phyloP scores from a whole-genome alignment of 192 early-diverging fungal genomes.

The Cladochytrium replicatum region DNA sequence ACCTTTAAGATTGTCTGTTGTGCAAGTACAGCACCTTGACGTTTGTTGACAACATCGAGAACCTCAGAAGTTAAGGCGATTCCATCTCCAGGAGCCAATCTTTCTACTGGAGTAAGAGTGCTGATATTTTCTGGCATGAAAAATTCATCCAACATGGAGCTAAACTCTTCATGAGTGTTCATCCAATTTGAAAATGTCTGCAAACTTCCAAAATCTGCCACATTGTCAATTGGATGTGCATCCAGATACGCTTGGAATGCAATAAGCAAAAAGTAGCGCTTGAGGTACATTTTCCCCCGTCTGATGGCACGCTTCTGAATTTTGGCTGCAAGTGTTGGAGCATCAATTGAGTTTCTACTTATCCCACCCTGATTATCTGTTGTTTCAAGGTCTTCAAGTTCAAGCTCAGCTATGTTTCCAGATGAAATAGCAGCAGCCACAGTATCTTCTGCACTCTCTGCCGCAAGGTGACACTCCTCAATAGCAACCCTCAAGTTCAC shows the following conservation, averaged over 20 bases:
- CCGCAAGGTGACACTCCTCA: slow-evolving; percentile 29
- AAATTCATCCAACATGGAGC: slow-evolving; percentile 36
- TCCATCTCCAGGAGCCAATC: slow-evolving; percentile 47
- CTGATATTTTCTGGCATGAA: slow-evolving; percentile 11
- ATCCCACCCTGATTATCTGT: too few relatives aligned
- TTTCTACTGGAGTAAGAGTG: slow-evolving; percentile 23
- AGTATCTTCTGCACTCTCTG: slow-evolving; percentile 17
- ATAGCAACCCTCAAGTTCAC: slow-evolving; percentile 50
- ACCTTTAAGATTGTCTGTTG: slow-evolving; percentile 51
- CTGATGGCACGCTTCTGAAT: not conserved
- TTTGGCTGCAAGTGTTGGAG: not conserved
- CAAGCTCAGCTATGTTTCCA: slow-evolving; percentile 3
- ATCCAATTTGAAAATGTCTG: slow-evolving; percentile 47
- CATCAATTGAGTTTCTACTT: slow-evolving; percentile 1
- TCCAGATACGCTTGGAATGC: slow-evolving; percentile 50
- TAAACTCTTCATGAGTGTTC: slow-evolving; percentile 39
- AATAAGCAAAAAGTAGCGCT: slow-evolving; percentile 46
- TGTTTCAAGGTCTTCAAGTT: too few relatives aligned
- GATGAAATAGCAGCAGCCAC: not conserved
- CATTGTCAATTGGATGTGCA: slow-evolving; percentile 14
- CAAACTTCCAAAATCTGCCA: slow-evolving; percentile 16
- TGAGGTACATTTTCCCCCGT: slow-evolving; percentile 23
- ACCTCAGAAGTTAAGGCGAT: slow-evolving; percentile 50
- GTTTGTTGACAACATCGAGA: slow-evolving; percentile 34
- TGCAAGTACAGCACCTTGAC: slow-evolving; percentile 43